These are phyloP conservation scores for Kwoniella shandongensis DNA, from an alignment of 768 basidiomycete genomes.

Conservation along the genomic window DNA sequence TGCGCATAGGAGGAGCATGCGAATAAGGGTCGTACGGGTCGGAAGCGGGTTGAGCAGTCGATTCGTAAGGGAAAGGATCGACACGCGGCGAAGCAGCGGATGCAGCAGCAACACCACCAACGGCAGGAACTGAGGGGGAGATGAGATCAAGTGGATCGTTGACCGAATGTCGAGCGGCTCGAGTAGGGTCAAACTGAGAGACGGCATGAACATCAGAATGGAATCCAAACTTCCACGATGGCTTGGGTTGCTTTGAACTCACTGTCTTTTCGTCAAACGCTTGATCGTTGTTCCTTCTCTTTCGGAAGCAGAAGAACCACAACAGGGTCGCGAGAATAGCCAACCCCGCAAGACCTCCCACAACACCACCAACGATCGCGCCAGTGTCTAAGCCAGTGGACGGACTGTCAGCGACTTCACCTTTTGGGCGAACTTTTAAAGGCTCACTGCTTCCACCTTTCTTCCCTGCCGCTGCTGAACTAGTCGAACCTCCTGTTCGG, in stretches of 20 bases:
- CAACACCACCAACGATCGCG: conserved; percentile 51
- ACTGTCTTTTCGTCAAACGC: conserved; percentile 51
- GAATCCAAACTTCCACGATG: too few relatives aligned
- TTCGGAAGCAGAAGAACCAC: conserved; percentile 42
- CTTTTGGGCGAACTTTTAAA: background rate
- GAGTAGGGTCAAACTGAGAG: conserved; percentile 40
- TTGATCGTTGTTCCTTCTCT: conserved; percentile 28
- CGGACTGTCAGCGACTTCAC: background rate
- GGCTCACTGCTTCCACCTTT: conserved; percentile 16
- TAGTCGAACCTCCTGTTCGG: conserved; percentile 4
- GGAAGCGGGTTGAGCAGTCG: conserved; percentile 6
- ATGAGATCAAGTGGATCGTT: conserved; percentile 45
- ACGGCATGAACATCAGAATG: too few relatives aligned
- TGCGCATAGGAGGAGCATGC: conserved; percentile 36
- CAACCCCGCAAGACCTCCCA: conserved; percentile 47
- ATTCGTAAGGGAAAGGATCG: conserved; percentile 44
- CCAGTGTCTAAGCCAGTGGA: conserved; percentile 26
- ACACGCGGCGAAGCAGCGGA: conserved; percentile 24
- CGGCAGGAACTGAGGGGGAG: conserved; percentile 37
- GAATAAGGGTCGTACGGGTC: conserved; percentile 34
- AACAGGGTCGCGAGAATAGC: conserved; percentile 34
- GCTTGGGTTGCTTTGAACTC: too few relatives aligned
- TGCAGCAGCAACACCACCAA: conserved; percentile 21
- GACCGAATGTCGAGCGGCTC: conserved; percentile 39
- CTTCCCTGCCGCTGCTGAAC: background rate